phyloP scores from a whole-genome alignment of 2,329 filamentous ascomycete genomes.

The Colletotrichum zoysiae region DNA sequence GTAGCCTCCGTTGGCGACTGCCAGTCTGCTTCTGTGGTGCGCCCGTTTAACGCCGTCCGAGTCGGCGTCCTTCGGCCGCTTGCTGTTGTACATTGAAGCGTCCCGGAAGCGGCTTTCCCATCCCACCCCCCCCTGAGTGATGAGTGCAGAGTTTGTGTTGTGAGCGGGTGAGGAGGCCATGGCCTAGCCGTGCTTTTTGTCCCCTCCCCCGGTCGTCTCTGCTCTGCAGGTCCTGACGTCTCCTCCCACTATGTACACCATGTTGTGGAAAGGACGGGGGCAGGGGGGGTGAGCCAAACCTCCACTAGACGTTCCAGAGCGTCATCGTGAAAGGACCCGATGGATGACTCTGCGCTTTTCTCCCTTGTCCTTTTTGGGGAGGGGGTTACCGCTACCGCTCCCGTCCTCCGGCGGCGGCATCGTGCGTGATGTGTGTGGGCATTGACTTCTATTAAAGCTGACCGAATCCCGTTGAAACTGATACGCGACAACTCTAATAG shows the following conservation, averaged over 20 bases:
- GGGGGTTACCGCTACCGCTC: conserved; percentile 27
- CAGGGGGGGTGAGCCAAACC: conserved; percentile 10
- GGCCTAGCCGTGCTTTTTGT: neutral
- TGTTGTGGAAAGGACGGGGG: conserved; percentile 18
- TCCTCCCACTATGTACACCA: neutral
- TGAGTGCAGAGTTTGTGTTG: conserved; percentile 26
- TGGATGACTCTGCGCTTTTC: conserved; percentile 17
- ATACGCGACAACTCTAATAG: conserved; percentile 26
- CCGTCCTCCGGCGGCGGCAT: conserved; percentile 30
- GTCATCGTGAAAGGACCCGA: conserved; percentile 33
- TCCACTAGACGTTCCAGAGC: conserved; percentile 5
- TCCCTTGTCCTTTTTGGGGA: neutral
- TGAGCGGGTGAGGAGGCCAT: neutral
- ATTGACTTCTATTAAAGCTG: conserved; percentile 41
- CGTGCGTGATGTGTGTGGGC: conserved; percentile 22
- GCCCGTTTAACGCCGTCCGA: conserved; percentile 39
- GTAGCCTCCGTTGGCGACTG: conserved; percentile 14
- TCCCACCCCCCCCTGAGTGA: neutral
- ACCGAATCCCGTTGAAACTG: conserved; percentile 31
- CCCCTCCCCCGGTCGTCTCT: neutral
- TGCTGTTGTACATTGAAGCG: conserved; percentile 4
- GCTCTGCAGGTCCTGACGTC: conserved; percentile 33
- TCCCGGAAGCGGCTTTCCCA: conserved; percentile 38
- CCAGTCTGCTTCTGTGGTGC: conserved; percentile 21
- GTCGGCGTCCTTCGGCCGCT: conserved; percentile 25